These are phyloP conservation scores for Candida sp. DNA, from an alignment of 1,139 yeast genomes.

Conservation along the genomic window DNA sequence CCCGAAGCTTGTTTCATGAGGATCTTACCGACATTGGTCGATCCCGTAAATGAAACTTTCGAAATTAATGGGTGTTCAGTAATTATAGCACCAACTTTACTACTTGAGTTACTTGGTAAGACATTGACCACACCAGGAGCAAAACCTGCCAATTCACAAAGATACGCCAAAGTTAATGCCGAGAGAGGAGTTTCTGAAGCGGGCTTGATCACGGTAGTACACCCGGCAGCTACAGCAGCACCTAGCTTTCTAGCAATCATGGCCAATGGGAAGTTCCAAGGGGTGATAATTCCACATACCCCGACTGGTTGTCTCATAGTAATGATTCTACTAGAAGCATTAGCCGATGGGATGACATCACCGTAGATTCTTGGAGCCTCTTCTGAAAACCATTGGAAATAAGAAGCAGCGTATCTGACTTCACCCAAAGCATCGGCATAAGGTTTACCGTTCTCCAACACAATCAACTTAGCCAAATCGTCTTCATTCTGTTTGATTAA, in stretches of 20 bases:
- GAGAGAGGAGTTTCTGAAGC: slow-evolving; percentile 87
- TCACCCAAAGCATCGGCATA: slow-evolving; percentile 76
- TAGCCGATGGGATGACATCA: slow-evolving; percentile 64
- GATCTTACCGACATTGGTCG: slow-evolving; percentile 78
- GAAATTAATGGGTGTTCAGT: slow-evolving; percentile 67
- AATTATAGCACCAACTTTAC: slow-evolving; percentile 62
- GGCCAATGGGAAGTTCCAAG: slow-evolving; percentile 96
- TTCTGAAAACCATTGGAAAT: slow-evolving; percentile 85
- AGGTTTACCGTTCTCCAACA: slow-evolving; percentile 86
- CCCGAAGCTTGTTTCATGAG: slow-evolving; percentile 75
- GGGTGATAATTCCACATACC: slow-evolving; percentile 87
- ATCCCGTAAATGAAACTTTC: slow-evolving; percentile 89
- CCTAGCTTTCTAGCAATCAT: slow-evolving; percentile 92
- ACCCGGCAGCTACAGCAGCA: slow-evolving; percentile 92
- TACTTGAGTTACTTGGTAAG: slow-evolving; percentile 54
- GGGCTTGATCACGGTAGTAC: slow-evolving; percentile 87
- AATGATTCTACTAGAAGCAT: slow-evolving; percentile 53
- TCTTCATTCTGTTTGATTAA: slow-evolving; percentile 64
- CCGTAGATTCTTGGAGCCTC: slow-evolving; percentile 82
- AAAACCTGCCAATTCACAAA: slow-evolving; percentile 77
- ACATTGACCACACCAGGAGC: slow-evolving; percentile 85
- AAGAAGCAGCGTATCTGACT: slow-evolving; percentile 71
- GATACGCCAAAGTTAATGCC: slow-evolving; percentile 75
- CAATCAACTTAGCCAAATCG: slow-evolving; percentile 70
- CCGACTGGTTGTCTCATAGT: slow-evolving; percentile 82